A percentile compares a stretch with the other conserved stretches of the same genome.
phyloP scores from a whole-genome alignment of 1,284 basidiomycete species.

The Malassezia japonica region DNA sequence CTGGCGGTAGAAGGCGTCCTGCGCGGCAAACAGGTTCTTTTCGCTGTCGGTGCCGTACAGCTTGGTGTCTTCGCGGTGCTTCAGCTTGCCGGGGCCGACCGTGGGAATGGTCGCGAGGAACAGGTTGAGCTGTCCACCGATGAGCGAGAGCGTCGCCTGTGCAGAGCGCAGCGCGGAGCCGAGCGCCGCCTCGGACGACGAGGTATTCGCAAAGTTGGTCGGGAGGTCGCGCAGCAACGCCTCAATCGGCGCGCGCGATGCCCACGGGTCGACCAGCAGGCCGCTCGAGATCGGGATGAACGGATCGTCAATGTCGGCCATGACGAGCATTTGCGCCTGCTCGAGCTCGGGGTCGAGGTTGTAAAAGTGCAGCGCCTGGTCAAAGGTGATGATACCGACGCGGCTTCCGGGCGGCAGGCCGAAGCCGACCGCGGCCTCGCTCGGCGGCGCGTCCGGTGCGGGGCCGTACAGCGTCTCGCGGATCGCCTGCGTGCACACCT shows the following conservation, averaged over 20 bases:
- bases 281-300: constrained; percentile 71
- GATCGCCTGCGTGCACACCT: constrained; percentile 61
- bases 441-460: constrained; percentile 29
- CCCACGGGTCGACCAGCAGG: constrained; percentile 68
- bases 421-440: constrained; percentile 28
- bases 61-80: constrained; percentile 58
- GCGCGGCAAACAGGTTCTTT: constrained; percentile 65
- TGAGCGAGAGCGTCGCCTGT: constrained; percentile 63
- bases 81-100: constrained; percentile 64
- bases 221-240: constrained; percentile 62
- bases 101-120: constrained; percentile 74
- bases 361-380: constrained; percentile 76
- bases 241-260: constrained; percentile 60
- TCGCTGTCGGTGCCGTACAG: constrained; percentile 86
- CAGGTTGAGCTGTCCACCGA: constrained; percentile 74
- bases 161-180: constrained; percentile 61
- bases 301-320: constrained; percentile 80
- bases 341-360: constrained; percentile 65
- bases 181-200: constrained; percentile 58
- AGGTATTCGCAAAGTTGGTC: constrained; percentile 56
- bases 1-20: constrained; percentile 67
- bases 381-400: constrained; percentile 71
- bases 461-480: constrained; percentile 58
- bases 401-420: constrained; percentile 42
- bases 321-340: constrained; percentile 65